Conservation (phyloP, 2,329 filamentous ascomycete species). For the Pseudogymnoascus sp. region DNA sequence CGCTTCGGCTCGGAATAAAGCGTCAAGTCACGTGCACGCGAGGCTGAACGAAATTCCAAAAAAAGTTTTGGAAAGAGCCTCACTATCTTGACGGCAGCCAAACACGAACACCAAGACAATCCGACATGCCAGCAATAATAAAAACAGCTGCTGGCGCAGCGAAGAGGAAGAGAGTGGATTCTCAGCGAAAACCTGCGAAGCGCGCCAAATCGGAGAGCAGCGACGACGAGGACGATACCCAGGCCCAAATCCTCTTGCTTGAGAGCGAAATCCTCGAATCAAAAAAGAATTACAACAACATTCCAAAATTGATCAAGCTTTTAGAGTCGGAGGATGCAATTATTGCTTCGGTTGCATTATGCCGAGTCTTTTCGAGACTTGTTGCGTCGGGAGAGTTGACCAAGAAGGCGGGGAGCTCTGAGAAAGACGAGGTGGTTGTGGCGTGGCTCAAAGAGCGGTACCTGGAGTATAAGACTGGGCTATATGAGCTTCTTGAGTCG, state of each 20-base stretch:
- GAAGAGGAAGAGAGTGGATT: slow-evolving; percentile 43
- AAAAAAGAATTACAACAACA: slow-evolving; percentile 86
- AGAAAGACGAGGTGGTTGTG: slow-evolving; percentile 66
- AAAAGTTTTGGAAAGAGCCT: slow-evolving; percentile 13
- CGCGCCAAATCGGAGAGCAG: slow-evolving; percentile 35
- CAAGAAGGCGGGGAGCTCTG: slow-evolving; percentile 54
- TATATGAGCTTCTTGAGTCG: slow-evolving; percentile 52
- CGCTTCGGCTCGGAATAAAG: slow-evolving; percentile 10
- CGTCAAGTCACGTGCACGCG: slow-evolving; percentile 11
- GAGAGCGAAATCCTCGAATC: slow-evolving; percentile 79
- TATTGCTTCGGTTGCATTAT: slow-evolving; percentile 69
- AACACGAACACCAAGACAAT: slow-evolving; percentile 15
- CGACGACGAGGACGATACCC: slow-evolving; percentile 42
- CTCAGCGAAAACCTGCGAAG: slow-evolving; percentile 38
- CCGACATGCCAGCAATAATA: slow-evolving; percentile 22
- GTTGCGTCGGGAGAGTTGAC: slow-evolving; percentile 64
- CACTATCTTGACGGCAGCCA: not conserved
- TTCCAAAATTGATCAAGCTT: slow-evolving; percentile 60
- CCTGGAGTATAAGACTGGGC: slow-evolving; percentile 56
- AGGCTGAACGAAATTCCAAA: slow-evolving; percentile 14
- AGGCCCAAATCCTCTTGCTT: slow-evolving; percentile 61
- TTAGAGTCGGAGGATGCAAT: slow-evolving; percentile 49
- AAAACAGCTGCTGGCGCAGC: slow-evolving; percentile 14
- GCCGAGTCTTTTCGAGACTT: slow-evolving; percentile 75
- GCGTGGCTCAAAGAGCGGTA: slow-evolving; percentile 72